Percentiles rank a stretch among this genome's conserved stretches.
These are phyloP conservation scores for Cyclotella atomus DNA, from an alignment of 108 stramenopile species.

Conservation along the genomic window DNA sequence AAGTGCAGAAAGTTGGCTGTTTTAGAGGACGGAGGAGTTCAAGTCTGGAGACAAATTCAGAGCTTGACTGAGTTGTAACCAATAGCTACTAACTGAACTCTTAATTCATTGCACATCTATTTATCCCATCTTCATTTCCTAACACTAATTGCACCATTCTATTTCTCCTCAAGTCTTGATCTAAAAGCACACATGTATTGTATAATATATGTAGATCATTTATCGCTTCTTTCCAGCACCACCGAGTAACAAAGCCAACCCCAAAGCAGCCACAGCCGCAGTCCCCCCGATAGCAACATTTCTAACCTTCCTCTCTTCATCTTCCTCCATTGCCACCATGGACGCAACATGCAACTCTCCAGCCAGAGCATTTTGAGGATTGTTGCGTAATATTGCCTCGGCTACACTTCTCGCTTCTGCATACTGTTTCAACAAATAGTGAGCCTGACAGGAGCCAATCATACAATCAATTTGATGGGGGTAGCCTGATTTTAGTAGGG, in stretches of 20 bases:
- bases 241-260: constrained; percentile 49
- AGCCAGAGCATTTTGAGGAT: constrained; percentile 71
- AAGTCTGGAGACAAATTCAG: constrained; percentile 15
- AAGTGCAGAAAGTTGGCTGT: constrained; percentile 28
- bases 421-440: constrained; percentile 79
- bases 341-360: constrained; percentile 80
- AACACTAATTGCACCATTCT: not conserved
- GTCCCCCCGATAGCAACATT: constrained; percentile 76
- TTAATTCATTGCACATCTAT: too few species aligned
- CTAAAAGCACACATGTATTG: not conserved
- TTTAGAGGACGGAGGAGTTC: constrained; percentile 10
- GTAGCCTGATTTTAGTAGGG: constrained; percentile 72
- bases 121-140: too few species aligned
- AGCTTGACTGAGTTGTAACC: constrained; percentile 1
- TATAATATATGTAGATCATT: not conserved
- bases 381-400: constrained; percentile 75
- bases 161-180: not conserved
- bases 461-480: constrained; percentile 86
- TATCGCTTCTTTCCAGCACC: constrained; percentile 31
- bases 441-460: constrained; percentile 79
- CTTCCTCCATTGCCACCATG: constrained; percentile 70
- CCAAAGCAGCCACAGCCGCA: constrained; percentile 73
- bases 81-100: too few species aligned
- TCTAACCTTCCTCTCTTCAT: constrained; percentile 62
- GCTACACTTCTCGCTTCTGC: constrained; percentile 64